A percentile compares a stretch with the other conserved stretches of the same genome.
phyloP scores from a whole-genome alignment of 2,329 filamentous ascomycete species.

The Colletotrichum liriopes region DNA sequence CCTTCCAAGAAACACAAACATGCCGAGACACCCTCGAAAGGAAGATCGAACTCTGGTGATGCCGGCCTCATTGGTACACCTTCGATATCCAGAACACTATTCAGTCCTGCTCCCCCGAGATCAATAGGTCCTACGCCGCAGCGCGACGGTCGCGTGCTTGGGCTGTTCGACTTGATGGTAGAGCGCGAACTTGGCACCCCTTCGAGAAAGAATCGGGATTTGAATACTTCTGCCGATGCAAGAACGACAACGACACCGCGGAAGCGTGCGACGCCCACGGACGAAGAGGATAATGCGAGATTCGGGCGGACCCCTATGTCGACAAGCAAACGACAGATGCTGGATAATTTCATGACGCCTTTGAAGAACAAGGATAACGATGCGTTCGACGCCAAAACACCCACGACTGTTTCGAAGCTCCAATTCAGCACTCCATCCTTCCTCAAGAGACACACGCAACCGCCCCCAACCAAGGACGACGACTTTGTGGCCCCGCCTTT shows the following conservation, averaged over 20 bases:
- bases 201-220: conserved; percentile 58
- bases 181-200: conserved; percentile 66
- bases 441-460: conserved; percentile 65
- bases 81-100: conserved; percentile 70
- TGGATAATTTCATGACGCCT: conserved; percentile 78
- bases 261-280: conserved; percentile 55
- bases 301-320: conserved; percentile 68
- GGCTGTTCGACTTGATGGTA: conserved; percentile 80
- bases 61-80: conserved; percentile 68
- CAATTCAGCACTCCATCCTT: conserved; percentile 81
- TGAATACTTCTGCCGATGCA: conserved; percentile 47
- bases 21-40: conserved; percentile 64
- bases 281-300: conserved; percentile 50
- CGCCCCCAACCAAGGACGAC: conserved; percentile 70
- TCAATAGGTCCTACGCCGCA: conserved; percentile 85
- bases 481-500: conserved; percentile 65
- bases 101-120: conserved; percentile 72
- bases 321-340: conserved; percentile 71
- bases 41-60: conserved; percentile 52
- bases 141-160: conserved; percentile 82
- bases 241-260: conserved; percentile 62
- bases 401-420: conserved; percentile 68
- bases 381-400: conserved; percentile 58
- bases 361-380: conserved; percentile 64
- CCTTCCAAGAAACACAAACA: conserved; percentile 67